Percentiles rank a stretch among this genome's conserved stretches.
Evolutionary conservation across 2,329 filamentous ascomycete species (phyloP).

Genomic region (Penicillium griseofulvum): DNA sequence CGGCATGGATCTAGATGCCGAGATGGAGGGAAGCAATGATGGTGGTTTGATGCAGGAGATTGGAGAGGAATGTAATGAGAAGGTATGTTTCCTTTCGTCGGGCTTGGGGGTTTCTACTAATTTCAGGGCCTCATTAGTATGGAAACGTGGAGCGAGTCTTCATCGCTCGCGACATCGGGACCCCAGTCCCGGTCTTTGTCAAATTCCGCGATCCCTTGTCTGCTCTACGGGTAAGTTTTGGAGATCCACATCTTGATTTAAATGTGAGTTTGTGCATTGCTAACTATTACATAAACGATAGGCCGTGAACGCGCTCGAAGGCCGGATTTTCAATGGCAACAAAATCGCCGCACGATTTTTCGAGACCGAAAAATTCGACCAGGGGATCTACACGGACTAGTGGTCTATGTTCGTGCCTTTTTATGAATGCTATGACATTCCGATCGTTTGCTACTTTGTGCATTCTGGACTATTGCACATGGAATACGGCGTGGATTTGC

Average conservation of each 20-base stretch:
- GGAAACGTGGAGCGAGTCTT: slow-evolving; percentile 77
- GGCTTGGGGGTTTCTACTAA: slow-evolving; percentile 1
- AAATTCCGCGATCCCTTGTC: slow-evolving; percentile 85
- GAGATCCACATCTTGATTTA: background rate
- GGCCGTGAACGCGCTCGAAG: slow-evolving; percentile 88
- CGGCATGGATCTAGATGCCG: slow-evolving; percentile 74
- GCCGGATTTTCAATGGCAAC: slow-evolving; percentile 85
- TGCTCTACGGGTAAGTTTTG: slow-evolving; percentile 69
- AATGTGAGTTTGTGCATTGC: background rate
- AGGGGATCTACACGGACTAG: slow-evolving; percentile 53
- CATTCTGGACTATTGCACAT: background rate
- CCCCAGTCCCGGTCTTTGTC: slow-evolving; percentile 72
- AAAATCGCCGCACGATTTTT: slow-evolving; percentile 79
- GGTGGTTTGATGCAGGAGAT: slow-evolving; percentile 82
- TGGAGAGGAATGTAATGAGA: slow-evolving; percentile 85
- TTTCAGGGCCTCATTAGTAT: slow-evolving; percentile 55
- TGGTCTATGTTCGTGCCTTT: background rate
- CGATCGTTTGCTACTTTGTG: background rate
- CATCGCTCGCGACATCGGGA: slow-evolving; percentile 61
- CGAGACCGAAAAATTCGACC: slow-evolving; percentile 76
- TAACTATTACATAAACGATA: slow-evolving; percentile 34
- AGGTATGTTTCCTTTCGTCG: slow-evolving; percentile 49
- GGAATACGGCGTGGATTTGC: slow-evolving; percentile 75
- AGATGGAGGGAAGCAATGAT: slow-evolving; percentile 64
- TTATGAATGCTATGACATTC: background rate